Base-by-base conservation (phyloP, 352 stramenopile genomes). In the Pythium monospermum region DNA sequence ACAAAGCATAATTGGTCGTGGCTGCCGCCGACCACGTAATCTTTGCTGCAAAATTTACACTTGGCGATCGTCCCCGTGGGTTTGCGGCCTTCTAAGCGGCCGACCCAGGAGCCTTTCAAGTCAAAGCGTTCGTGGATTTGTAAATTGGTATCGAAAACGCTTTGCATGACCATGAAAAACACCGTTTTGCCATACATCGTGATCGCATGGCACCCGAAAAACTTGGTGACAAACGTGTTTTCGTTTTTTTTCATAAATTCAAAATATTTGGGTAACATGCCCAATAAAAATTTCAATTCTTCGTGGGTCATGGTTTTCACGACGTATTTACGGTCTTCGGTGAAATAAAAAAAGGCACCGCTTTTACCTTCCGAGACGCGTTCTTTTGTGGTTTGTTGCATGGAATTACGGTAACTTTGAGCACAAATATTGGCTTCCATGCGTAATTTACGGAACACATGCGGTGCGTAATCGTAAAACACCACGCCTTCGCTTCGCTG, bases 301-400 rank as follows among this genome's bases (percentile, higher is more conserved):
- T 95, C 90, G 65, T 98, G 97, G 6, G 93, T 99, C 77, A 98
- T 96, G 13, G 96, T 99, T 77, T 99, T 99, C 73, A 99, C 98
- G 89, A 99, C 98, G 68, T 97, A 99, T 30, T 73, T 64, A 1
- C 81, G 78, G 72, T 99, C 96, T 68, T 97, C 91, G 8, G 94
- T 98, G 61, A 99, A 99, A 68, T 99, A 99, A 76, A 99, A 99
- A 71, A 99, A 99, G 59, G 99, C 95, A 4, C 96, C 96, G 45
- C 76, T 89, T 36, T 92, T 92, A 59, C 79, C 79, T 48, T 92
- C 82, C 37, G 75, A 88, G 66, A 91, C 77, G 15, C 76, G 66
- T 37, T 92, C 79, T 41, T 87, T 87, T 0, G 80, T 88, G 3
- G 76, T 89, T 27, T 87, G 75, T 39, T 86, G 55, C 19, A 90